Conservation (phyloP, 1,139 yeast genomes). For the Suhomyces taliae region DNA sequence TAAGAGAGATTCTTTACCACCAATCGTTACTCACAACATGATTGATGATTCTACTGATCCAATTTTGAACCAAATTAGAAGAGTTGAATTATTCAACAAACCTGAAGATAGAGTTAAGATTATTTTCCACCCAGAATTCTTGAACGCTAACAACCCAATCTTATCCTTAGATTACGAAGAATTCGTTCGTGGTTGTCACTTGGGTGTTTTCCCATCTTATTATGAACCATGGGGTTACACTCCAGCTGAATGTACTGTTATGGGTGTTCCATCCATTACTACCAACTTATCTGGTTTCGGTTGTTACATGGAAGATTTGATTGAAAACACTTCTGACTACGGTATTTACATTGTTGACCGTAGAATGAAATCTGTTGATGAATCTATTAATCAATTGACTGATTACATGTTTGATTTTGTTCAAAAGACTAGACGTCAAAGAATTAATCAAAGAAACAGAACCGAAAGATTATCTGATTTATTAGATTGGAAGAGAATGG, state of each 20-base stretch:
- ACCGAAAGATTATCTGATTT: constrained; percentile 91
- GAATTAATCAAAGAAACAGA: constrained; percentile 96
- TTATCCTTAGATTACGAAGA: constrained; percentile 94
- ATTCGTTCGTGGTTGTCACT: constrained; percentile 95
- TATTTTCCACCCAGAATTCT: constrained; percentile 95
- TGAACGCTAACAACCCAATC: constrained; percentile 93
- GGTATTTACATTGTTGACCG: constrained; percentile 97
- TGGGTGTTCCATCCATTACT: constrained; percentile 99
- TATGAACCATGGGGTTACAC: constrained; percentile 99
- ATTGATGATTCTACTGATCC: constrained; percentile 90
- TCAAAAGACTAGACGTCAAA: constrained; percentile 88
- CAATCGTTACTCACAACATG: constrained; percentile 98
- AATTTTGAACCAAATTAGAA: constrained; percentile 84
- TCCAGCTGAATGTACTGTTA: constrained; percentile 98
- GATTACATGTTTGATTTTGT: constrained; percentile 89
- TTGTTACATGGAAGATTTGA: constrained; percentile 96
- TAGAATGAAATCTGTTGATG: constrained; percentile 90
- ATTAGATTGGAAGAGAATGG: constrained; percentile 98
- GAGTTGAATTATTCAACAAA: constrained; percentile 86
- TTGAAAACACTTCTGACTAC: constrained; percentile 91
- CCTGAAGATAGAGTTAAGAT: constrained; percentile 92
- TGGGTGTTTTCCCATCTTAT: constrained; percentile 98
- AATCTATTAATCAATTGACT: constrained; percentile 86
- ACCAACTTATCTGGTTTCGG: constrained; percentile 97
- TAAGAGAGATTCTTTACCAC: constrained; percentile 85